phyloP scores from a whole-genome alignment of 1,284 basidiomycete species.

The Cryptococcus jaspeensis region DNA sequence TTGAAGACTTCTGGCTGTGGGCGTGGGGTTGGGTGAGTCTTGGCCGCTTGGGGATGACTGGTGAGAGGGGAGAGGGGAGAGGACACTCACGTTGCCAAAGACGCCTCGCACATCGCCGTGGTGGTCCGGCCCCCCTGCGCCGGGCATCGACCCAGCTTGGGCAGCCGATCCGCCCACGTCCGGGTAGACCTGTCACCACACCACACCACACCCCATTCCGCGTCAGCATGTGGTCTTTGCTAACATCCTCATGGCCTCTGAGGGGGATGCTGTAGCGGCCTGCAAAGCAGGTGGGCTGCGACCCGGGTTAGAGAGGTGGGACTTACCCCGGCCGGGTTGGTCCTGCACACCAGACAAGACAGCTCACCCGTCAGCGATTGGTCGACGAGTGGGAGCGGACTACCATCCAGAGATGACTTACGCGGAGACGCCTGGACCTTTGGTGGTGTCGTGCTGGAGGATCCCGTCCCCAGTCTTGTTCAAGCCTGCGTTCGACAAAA shows the following conservation, averaged over 20 bases:
- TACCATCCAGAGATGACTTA: slow-evolving; percentile 18
- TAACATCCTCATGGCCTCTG: neutral
- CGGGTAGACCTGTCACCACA: slow-evolving; percentile 28
- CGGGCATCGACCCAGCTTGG: slow-evolving; percentile 31
- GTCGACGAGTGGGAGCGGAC: too few relatives aligned
- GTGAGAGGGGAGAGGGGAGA: neutral
- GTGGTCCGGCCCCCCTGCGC: slow-evolving; percentile 33
- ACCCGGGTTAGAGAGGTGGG: too few relatives aligned
- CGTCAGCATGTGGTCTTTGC: neutral
- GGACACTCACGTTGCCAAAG: slow-evolving; percentile 36
- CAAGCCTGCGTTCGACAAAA: neutral
- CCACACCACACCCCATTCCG: neutral
- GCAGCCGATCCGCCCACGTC: slow-evolving; percentile 24
- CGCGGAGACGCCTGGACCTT: slow-evolving; percentile 38
- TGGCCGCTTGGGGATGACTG: neutral
- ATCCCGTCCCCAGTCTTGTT: slow-evolving; percentile 36
- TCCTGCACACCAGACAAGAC: slow-evolving; percentile 12
- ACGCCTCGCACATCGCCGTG: slow-evolving; percentile 33
- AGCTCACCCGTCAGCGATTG: too few relatives aligned
- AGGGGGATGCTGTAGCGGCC: neutral
- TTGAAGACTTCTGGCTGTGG: slow-evolving; percentile 38
- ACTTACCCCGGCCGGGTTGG: slow-evolving; percentile 40
- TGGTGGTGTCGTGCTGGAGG: slow-evolving; percentile 30
- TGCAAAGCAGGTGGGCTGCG: neutral
- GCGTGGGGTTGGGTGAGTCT: neutral